Evolutionary conservation across 192 early-diverging fungal genomes (phyloP).

Genomic region (Backusella australiensis): DNA sequence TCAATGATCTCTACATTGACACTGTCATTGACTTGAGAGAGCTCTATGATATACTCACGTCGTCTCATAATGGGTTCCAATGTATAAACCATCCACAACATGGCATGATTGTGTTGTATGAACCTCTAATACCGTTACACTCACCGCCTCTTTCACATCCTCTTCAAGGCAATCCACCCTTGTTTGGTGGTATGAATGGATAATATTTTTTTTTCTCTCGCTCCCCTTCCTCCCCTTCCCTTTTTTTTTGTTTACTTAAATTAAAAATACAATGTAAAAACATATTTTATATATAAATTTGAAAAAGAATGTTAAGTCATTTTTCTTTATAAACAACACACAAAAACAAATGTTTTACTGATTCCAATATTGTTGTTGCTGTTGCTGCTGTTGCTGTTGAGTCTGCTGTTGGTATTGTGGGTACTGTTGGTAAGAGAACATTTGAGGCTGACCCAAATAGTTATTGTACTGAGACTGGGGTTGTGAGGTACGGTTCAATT

Average conservation of each 20-base stretch:
- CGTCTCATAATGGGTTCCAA: slow-evolving; percentile 22
- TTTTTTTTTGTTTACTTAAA: slow-evolving; percentile 12
- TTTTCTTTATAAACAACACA: slow-evolving; percentile 14
- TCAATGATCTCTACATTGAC: slow-evolving; percentile 26
- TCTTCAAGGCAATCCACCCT: slow-evolving; percentile 3
- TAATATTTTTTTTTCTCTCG: neutral
- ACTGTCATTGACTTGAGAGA: slow-evolving; percentile 23
- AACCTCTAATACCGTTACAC: neutral
- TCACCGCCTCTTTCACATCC: slow-evolving; percentile 2
- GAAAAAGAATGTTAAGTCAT: slow-evolving; percentile 15
- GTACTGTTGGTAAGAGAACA: slow-evolving; percentile 52
- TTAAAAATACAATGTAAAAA: slow-evolving; percentile 21
- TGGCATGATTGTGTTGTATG: slow-evolving; percentile 24
- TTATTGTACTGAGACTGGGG: slow-evolving; percentile 25
- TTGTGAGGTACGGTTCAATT: neutral
- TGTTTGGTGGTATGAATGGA: slow-evolving; percentile 20
- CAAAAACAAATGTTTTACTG: slow-evolving; percentile 22
- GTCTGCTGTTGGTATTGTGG: slow-evolving; percentile 42
- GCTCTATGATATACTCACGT: slow-evolving; percentile 22
- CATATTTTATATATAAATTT: slow-evolving; percentile 3
- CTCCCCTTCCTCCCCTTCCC: neutral
- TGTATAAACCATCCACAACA: slow-evolving; percentile 30
- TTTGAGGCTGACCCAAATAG: slow-evolving; percentile 36
- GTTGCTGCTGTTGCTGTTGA: slow-evolving; percentile 37
- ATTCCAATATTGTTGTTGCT: slow-evolving; percentile 42